Base-by-base conservation (phyloP, 139 green algal genomes). In the Picochlorum sp. region DNA sequence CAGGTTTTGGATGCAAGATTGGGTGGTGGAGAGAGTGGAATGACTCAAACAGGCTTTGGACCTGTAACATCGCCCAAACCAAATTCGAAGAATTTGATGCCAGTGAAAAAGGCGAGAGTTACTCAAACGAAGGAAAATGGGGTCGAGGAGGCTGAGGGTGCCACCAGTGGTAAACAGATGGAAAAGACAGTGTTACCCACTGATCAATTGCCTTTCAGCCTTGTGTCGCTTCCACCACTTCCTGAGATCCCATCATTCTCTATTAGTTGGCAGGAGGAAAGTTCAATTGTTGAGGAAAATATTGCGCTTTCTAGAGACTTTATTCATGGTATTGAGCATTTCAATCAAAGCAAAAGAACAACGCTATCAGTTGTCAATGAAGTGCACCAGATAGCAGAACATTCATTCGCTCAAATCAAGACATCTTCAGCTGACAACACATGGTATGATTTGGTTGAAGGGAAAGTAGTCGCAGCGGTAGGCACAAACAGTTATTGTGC, bases 401-500 rank as follows among this genome's bases (percentile, higher is more conserved):
- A 47, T n/a, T 47, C 39, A 2, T 47, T 47, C 22, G 39, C 39
- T 26, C 39, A 47, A 20, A 47, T 47, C 10, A 47, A 47, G 20
- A 18, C 39, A 14, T 20, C 39, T 26, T 16, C 18, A 14, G 9
- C 7, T 8, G 18, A 20, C 12, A n/a, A 26, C 39, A 26, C 10
- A 36, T 90, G 82, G 82, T 30, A 20, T 16, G 82, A 88, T 63
- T 20, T 20, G 18, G 9, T 85, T 28, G 52, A 41, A 2, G 67
- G 69, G 3, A 20, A 35, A 8, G 59, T 72, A n/a, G 57, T 79
- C 35, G 29, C 33, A 16, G 49, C 79, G 14, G 72, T 55, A 7
- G 79, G 70, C 44, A 81, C 65, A 47, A 63, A 40, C 28, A 35
- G 61, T 55, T 85, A 82, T 67, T 67, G 58, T 39, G 81, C 76